Percentiles rank a stretch among this genome's conserved stretches.
Evolutionary conservation across 2,329 filamentous ascomycete genomes (phyloP).

Genomic region (Pyrenophora seminiperda): DNA sequence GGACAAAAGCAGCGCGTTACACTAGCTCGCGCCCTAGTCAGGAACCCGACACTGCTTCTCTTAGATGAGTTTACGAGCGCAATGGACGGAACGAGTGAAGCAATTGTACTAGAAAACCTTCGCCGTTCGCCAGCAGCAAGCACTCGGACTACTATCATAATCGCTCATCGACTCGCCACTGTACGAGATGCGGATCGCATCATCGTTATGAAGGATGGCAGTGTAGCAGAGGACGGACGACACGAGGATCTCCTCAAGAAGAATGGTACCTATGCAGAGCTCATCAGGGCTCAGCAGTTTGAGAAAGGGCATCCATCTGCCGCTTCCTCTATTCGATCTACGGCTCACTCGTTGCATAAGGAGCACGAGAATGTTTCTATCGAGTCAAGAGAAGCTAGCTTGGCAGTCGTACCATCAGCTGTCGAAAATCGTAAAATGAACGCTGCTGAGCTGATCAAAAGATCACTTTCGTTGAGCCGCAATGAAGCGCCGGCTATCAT

Average conservation of each 20-base stretch:
- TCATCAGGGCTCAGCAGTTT: conserved; percentile 45
- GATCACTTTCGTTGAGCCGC: conserved; percentile 39
- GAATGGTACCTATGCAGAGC: conserved; percentile 40
- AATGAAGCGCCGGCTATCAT: conserved; percentile 48
- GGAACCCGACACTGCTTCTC: conserved; percentile 41
- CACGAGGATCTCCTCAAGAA: conserved; percentile 38
- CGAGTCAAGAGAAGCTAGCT: conserved; percentile 3
- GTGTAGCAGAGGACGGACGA: conserved; percentile 37
- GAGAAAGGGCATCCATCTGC: conserved; percentile 36
- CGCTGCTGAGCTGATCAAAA: conserved; percentile 25
- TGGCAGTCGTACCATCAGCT: background rate
- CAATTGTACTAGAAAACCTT: conserved; percentile 40
- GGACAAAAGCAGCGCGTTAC: conserved; percentile 49
- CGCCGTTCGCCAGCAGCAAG: conserved; percentile 33
- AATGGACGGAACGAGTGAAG: conserved; percentile 38
- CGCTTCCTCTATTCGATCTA: conserved; percentile 30
- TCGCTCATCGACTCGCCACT: conserved; percentile 46
- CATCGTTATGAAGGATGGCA: conserved; percentile 44
- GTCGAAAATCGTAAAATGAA: conserved; percentile 18
- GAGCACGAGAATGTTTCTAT: conserved; percentile 9
- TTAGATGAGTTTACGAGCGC: conserved; percentile 48
- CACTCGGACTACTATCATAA: conserved; percentile 44
- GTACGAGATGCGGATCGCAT: conserved; percentile 47
- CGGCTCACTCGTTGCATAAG: conserved; percentile 18
- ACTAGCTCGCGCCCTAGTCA: conserved; percentile 44